Base-by-base conservation (phyloP, 495 filamentous ascomycete species). In the Aspergillus bertholletiae region DNA sequence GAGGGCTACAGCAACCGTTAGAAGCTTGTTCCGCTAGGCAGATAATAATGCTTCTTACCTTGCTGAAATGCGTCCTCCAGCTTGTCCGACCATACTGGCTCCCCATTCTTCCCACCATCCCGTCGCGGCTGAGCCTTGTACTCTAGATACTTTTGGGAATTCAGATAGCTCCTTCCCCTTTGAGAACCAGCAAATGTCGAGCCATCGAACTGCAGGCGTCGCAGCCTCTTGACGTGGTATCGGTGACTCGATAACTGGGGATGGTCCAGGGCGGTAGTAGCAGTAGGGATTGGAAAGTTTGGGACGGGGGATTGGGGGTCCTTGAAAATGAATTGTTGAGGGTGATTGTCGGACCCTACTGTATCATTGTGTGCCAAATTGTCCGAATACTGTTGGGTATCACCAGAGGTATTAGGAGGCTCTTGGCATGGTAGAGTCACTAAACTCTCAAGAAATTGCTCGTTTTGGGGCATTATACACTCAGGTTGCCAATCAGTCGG, bases 21-120 rank as follows among this genome's bases (percentile, higher is more conserved):
- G 26, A 43, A 20, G 32, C 49, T 21, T 44, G 35, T 57, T 27
- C 23, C 21, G n/a, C n/a, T 13, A 15, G 13, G 15, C 20, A 1
- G 30, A 11, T 15, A 23, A 18, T 7, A 43, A 7, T 48, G n/a
- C 2, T 26, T 59, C 79, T 74, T 75, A 97, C 94, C 93, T 72
- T 90, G 87, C 64, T 94, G 85, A 63, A 98, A 97, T n/a, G 89
- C 88, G 66, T 86, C 79, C 67, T 98, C 94, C n/a, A 97, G 70
- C 57, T 85, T 73, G 57, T 92, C 85, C 5, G 91, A 87, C 93
- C 93, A 97, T 59, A 87, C 76, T 50, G 80, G 69, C 56, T 82
- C 80, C n/a, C 75, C 74, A 59, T 75, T 69, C 45, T 76, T 75
- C 34, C 78, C 75, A 52, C 74, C 74, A 54, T 77, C 75, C 52